These are phyloP conservation scores for Boletus rubropictus DNA, from an alignment of 768 basidiomycete genomes.

Conservation along the genomic window DNA sequence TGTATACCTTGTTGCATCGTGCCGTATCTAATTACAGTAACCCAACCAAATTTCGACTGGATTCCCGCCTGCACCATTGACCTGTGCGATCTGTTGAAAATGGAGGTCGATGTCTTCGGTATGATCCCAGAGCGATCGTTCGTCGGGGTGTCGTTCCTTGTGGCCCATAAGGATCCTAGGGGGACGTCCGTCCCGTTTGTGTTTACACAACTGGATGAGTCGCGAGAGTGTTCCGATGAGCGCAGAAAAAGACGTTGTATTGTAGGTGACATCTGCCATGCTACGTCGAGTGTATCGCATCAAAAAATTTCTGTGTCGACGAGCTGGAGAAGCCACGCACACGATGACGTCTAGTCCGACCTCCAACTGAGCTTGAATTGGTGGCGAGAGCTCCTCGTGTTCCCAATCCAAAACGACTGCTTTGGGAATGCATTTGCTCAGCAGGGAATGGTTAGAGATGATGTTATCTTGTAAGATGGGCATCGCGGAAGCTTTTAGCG, in stretches of 20 bases:
- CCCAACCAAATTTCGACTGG: constrained; percentile 73
- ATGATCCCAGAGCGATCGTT: constrained; percentile 71
- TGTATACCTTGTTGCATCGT: constrained; percentile 5
- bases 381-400: constrained; percentile 44
- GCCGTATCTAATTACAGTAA: constrained; percentile 4
- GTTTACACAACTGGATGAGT: constrained; percentile 34
- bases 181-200: constrained; percentile 20
- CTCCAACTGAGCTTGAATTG: constrained; percentile 35
- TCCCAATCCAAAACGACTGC: constrained; percentile 73
- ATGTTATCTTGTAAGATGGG: constrained; percentile 74
- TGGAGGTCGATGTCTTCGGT: constrained; percentile 44
- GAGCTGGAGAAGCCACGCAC: constrained; percentile 37
- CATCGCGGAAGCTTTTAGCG: constrained; percentile 66
- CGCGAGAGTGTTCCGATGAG: constrained; percentile 61
- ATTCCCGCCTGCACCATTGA: constrained; percentile 54
- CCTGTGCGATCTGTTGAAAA: constrained; percentile 50
- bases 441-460: constrained; percentile 35
- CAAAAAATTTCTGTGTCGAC: not conserved
- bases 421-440: constrained; percentile 25
- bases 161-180: constrained; percentile 69
- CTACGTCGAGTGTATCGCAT: constrained; percentile 34
- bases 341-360: constrained; percentile 58
- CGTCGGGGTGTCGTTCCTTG: constrained; percentile 77
- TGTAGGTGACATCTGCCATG: constrained; percentile 92
- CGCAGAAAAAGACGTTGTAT: constrained; percentile 76